Evolutionary conservation across 441 rosid genomes (phyloP), one percentile per base, ranked within the genome.

Genomic region (Gossypium trilobum): DNA sequence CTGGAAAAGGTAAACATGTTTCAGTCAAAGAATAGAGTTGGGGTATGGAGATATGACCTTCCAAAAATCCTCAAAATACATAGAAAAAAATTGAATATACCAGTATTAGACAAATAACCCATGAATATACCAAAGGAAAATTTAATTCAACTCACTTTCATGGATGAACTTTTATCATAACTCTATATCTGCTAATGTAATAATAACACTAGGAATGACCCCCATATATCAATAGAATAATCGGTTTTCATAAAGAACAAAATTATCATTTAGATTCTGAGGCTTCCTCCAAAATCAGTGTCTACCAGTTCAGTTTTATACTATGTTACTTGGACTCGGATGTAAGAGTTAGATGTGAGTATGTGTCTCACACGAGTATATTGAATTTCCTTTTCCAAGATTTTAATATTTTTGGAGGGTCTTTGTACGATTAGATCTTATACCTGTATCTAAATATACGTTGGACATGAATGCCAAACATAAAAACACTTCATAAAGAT

Each of bases 1-100:
- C 98, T 94, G 87, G 75, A 9, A 84, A 83, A 84, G 6, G 9
- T 39, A 65, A 57, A 42, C 23, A 39, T 3, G 8, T 71, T 39
- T 71, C 55, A 56, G 74, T 57, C 54, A 58, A 58, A 71, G 36
- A 33, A 33, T 27, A 23, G 22, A 46, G 14, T 46, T 16, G 9
- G 17, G 55, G 19, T 14, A 50, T 50, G 16, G 6, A 50, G 19
- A n/a, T 50, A 50, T 14, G 19, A 50, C 19, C 19, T 17, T 50
- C 4, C 16, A 14, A 50, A 6, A 14, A 50, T 50, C 55, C 19
- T 14, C 19, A 14, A 50, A 31, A 31, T 31, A 31, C 7, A 31
- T 4, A 31, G 7, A 5, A 50, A 50, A 46, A 48, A 50, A 50
- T n/a, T 50, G 55, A 50, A 48, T n/a, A 48, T 48, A 48, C 16